Base-by-base conservation (phyloP, 2,329 filamentous ascomycete genomes). In the Fusarium torulosum region DNA sequence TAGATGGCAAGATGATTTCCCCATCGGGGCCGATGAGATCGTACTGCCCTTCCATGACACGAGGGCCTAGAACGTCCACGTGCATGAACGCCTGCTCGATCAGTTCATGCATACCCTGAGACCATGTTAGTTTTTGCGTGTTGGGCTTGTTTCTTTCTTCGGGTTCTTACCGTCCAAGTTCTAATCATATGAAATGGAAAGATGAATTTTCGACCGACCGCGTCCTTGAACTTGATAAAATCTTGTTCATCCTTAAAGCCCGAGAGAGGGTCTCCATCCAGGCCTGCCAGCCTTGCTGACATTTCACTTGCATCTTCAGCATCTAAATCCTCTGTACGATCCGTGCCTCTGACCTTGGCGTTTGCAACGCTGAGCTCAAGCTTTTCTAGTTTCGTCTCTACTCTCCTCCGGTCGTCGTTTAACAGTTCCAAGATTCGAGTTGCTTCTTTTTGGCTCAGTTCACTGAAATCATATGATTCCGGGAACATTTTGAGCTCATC, bases 151-250 rank as follows among this genome's bases (percentile, higher is more conserved):
- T 10, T 9, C 14, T 15, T 31, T 7, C 10, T 13, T 41, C 13
- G 27, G 20, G 14, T 50, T 85, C 87, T 75, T 87, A 94, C 92
- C 81, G 83, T 82, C 93, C 93, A 96, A 3, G 90, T 95, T 73
- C 89, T 88, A 78, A 93, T 97, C 29, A 96, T 78, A 66, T 94
- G 88, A 79, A 90, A 97, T 2, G 94, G 94, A 74, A 97, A 97
- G 78, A 88, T 95, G 77, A 96, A 97, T 78, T 96, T 97, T 67
- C 94, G 86, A 31, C 92, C 92, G 14, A 97, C 88, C 2, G 93
- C 94, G 76, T 97, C 94, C 79, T 96, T 96, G 81, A 97, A 97
- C 17, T 8, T 27, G 15, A 44, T 25, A 19, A 17, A 7, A 10
- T 21, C 27, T 25, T 4, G 10, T 7, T 44, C 21, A 11, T 25